Base-by-base conservation (phyloP, 805 yeast genomes). In the Schwanniomyces vanrijiae region DNA sequence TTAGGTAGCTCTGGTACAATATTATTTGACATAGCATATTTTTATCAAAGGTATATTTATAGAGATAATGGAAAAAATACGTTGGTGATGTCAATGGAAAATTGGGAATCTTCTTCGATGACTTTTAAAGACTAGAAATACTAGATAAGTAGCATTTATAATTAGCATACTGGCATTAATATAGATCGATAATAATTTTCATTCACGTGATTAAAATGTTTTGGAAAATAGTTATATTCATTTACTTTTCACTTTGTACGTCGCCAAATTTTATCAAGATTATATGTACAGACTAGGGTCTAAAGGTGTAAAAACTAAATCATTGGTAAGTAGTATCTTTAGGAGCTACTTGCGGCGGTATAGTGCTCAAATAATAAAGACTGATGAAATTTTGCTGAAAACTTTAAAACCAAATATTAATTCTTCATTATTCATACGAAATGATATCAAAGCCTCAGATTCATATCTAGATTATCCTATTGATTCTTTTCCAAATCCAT, bases 1-100 rank as follows among this genome's bases (percentile, higher is more conserved):
- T 58, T 90, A 21, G 97, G 97, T 1, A 84, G 94, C 53, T 78
- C 89, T 0, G 97, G 97, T 6, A 90, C 97, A 0, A 77, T 90
- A 16, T 54, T 82, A 2, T 90, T 91, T 64, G 97, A 91, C 62
- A 50, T 83, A 33, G 67, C 81, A 3, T 86, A 84, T 60, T 84
- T 86, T 56, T 83, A 82, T 60, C 94, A 86, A 59, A 66, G 79
- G 39, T 68, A 59, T 47, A 44, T 71, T 8, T 73, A 72, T 51
- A 54, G 59, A 45, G 39, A 53, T 44, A 52, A 49, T 7, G 60
- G 62, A 5, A 49, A 49, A 35, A 54, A 56, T 25, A 58, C 68
- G 1, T 42, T 40, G 14, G 51, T 48, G 22, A 60, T 64, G 56
- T 40, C 40, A 10, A 38, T 64, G 48, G 62, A 60, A 14, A 50